Percentiles rank a stretch among this genome's conserved stretches.
Conservation (phyloP, 257 asterid species). For the Lycium barbarum region DNA sequence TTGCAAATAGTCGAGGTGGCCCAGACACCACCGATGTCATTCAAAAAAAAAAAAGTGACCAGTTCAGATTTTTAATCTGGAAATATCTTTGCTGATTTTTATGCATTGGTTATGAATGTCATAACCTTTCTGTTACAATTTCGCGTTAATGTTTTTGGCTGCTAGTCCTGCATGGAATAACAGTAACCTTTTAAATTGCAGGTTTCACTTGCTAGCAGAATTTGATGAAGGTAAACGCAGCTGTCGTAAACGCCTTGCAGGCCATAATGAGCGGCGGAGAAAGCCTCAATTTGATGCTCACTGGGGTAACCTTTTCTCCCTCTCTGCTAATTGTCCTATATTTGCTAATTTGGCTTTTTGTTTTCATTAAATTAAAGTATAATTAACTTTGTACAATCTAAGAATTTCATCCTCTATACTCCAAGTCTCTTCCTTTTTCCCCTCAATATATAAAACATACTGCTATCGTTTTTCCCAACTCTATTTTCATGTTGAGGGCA, state of each 20-base stretch:
- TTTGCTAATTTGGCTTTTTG: neutral
- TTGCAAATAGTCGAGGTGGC: neutral
- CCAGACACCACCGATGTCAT: neutral
- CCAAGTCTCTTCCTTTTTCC: neutral
- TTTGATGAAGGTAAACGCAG: conserved; percentile 78
- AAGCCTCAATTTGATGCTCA: conserved; percentile 61
- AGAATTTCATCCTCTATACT: neutral
- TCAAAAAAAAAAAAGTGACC: neutral
- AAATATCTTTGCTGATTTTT: neutral
- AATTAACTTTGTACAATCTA: neutral
- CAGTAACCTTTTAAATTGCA: conserved; percentile 33
- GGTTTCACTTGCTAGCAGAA: conserved; percentile 69
- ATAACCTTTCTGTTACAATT: neutral
- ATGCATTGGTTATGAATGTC: neutral
- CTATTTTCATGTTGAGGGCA: neutral
- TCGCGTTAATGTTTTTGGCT: neutral
- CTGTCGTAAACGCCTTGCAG: conserved; percentile 77
- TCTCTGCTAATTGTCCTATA: neutral
- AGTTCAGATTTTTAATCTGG: neutral
- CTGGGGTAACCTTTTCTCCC: conserved; percentile 45
- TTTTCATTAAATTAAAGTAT: neutral
- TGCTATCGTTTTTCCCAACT: neutral
- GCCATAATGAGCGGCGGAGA: conserved; percentile 72
- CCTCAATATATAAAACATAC: neutral
- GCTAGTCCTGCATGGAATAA: neutral